Conservation (phyloP, 352 stramenopile species). For the Thraustochytrium sp. region DNA sequence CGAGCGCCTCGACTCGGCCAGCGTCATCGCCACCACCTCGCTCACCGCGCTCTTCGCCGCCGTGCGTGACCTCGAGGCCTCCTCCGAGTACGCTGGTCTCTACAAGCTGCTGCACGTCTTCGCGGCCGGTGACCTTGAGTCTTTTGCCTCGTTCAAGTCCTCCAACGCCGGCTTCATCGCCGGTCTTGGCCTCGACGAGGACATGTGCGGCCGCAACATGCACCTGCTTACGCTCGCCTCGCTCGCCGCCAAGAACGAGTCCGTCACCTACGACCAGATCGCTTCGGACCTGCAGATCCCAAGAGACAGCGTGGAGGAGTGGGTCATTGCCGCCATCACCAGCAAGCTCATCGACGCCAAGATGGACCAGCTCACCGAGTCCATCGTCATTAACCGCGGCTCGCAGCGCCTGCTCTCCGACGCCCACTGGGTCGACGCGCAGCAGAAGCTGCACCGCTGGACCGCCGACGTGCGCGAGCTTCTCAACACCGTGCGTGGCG, state of each 20-base stretch:
- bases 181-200: conserved; percentile 52
- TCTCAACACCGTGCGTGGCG: conserved; percentile 52
- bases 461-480: conserved; percentile 73
- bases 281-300: conserved; percentile 60
- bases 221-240: conserved; percentile 71
- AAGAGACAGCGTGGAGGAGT: conserved; percentile 71
- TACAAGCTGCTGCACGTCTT: conserved; percentile 38
- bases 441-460: conserved; percentile 69
- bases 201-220: conserved; percentile 61
- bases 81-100: background rate
- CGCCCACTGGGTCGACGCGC: conserved; percentile 67
- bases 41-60: background rate
- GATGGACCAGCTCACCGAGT: conserved; percentile 72
- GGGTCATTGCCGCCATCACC: conserved; percentile 76
- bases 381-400: conserved; percentile 56
- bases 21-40: conserved; percentile 6
- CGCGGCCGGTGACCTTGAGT: conserved; percentile 9
- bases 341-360: conserved; percentile 68
- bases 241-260: conserved; percentile 68
- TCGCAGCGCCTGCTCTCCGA: conserved; percentile 54
- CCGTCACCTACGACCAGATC: conserved; percentile 65
- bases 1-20: conserved; percentile 9
- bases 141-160: conserved; percentile 14
- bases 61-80: conserved; percentile 3
- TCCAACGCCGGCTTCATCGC: background rate